Evolutionary conservation across 169 alveolate genomes (phyloP).

Genomic region (Eimeria praecox): DNA sequence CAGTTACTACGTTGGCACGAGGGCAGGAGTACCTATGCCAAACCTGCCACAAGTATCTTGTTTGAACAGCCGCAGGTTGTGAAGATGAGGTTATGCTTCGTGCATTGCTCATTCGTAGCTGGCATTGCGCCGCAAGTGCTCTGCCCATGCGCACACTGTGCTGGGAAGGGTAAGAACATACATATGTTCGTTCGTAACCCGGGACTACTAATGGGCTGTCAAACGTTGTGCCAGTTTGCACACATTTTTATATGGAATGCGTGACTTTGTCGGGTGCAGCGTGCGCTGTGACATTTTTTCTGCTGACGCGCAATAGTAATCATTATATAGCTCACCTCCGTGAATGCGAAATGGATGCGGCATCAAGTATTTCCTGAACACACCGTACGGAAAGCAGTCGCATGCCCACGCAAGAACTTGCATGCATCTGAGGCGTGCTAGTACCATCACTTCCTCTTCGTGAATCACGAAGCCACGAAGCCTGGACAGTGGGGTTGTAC

Average conservation of each 20-base stretch:
- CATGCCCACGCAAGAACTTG: neutral
- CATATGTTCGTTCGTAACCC: neutral
- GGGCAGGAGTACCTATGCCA: neutral
- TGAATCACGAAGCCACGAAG: neutral
- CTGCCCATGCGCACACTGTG: neutral
- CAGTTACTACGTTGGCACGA: neutral
- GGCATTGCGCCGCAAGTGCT: neutral
- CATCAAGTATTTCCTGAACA: conserved; percentile 37
- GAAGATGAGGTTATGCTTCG: neutral
- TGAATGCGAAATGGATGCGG: conserved; percentile 35
- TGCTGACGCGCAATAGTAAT: neutral
- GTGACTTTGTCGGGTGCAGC: neutral
- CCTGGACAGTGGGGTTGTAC: neutral
- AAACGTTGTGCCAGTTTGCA: conserved; percentile 20
- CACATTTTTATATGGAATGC: neutral
- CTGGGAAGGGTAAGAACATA: neutral
- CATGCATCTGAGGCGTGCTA: neutral
- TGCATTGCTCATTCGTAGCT: neutral
- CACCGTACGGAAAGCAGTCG: neutral
- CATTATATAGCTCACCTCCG: conserved; percentile 10
- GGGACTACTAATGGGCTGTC: neutral
- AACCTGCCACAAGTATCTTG: neutral
- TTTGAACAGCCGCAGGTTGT: neutral
- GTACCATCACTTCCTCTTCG: neutral
- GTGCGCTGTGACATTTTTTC: neutral